These are phyloP conservation scores for Neurospora sp. DNA, from an alignment of 2,329 filamentous ascomycete species.

Conservation along the genomic window DNA sequence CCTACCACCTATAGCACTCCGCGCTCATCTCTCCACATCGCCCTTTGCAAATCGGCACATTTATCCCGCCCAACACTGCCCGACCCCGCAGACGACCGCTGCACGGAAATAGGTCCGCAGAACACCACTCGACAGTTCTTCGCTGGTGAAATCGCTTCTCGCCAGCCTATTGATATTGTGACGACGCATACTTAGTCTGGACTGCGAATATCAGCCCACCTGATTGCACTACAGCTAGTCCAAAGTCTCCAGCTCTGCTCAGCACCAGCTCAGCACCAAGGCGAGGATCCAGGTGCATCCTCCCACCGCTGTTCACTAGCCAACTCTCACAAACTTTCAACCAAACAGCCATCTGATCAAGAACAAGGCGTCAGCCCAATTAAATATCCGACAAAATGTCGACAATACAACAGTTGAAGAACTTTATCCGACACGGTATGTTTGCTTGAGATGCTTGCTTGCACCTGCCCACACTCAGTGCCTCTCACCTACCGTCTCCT, in stretches of 20 bases:
- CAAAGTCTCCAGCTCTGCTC: neutral
- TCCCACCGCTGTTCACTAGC: neutral
- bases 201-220: neutral
- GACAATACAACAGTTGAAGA: constrained; percentile 91
- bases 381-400: constrained; percentile 36
- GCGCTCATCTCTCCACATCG: constrained; percentile 1
- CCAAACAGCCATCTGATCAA: neutral
- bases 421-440: constrained; percentile 87
- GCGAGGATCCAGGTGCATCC: neutral
- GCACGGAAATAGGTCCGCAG: neutral
- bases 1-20: neutral
- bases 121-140: neutral
- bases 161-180: neutral
- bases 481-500: neutral
- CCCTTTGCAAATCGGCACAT: neutral
- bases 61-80: neutral
- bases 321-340: neutral
- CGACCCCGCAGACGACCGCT: neutral
- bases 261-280: neutral
- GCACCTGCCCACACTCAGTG: neutral
- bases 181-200: neutral
- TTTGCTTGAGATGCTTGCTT: constrained; percentile 4
- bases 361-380: neutral
- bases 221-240: neutral
- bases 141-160: neutral